phyloP scores from a whole-genome alignment of 1,284 basidiomycete genomes.

The Pyrrhoderma lamaoense region DNA sequence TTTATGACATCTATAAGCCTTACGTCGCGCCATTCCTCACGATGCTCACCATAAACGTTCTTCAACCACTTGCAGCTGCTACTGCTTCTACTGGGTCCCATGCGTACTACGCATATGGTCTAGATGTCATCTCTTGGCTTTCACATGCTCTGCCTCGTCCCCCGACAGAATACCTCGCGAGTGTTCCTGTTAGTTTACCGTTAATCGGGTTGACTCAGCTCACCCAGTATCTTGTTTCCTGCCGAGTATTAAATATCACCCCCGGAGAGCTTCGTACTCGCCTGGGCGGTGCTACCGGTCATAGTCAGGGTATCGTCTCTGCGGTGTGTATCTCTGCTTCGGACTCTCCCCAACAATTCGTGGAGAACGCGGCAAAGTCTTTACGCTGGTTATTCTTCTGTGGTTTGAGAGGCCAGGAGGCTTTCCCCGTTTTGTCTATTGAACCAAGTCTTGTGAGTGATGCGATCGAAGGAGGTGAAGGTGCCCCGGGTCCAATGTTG shows the following conservation, averaged over 20 bases:
- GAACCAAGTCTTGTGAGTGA: slow-evolving; percentile 87
- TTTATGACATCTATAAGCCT: slow-evolving; percentile 88
- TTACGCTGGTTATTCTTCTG: slow-evolving; percentile 91
- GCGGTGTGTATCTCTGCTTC: slow-evolving; percentile 86
- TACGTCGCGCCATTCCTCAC: slow-evolving; percentile 72
- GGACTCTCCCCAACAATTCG: slow-evolving; percentile 65
- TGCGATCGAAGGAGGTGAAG: slow-evolving; percentile 88
- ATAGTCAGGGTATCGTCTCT: slow-evolving; percentile 94
- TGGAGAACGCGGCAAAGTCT: slow-evolving; percentile 75
- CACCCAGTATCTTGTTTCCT: slow-evolving; percentile 82
- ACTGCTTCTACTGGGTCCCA: slow-evolving; percentile 46
- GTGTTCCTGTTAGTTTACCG: slow-evolving; percentile 91
- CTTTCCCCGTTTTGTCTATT: slow-evolving; percentile 89
- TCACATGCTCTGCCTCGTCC: slow-evolving; percentile 65
- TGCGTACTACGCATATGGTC: slow-evolving; percentile 70
- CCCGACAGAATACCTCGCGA: slow-evolving; percentile 82
- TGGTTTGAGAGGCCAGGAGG: slow-evolving; percentile 88
- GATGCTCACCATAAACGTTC: slow-evolving; percentile 57
- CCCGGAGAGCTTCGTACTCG: slow-evolving; percentile 76
- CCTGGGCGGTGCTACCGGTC: slow-evolving; percentile 86
- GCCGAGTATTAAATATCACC: slow-evolving; percentile 65
- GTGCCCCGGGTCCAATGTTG: slow-evolving; percentile 90
- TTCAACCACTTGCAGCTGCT: slow-evolving; percentile 58
- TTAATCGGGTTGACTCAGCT: slow-evolving; percentile 96
- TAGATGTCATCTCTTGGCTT: slow-evolving; percentile 85